Evolutionary conservation across 2,329 filamentous ascomycete genomes (phyloP), one percentile per base, ranked within the genome.

Genomic region (Verticillium longisporum): DNA sequence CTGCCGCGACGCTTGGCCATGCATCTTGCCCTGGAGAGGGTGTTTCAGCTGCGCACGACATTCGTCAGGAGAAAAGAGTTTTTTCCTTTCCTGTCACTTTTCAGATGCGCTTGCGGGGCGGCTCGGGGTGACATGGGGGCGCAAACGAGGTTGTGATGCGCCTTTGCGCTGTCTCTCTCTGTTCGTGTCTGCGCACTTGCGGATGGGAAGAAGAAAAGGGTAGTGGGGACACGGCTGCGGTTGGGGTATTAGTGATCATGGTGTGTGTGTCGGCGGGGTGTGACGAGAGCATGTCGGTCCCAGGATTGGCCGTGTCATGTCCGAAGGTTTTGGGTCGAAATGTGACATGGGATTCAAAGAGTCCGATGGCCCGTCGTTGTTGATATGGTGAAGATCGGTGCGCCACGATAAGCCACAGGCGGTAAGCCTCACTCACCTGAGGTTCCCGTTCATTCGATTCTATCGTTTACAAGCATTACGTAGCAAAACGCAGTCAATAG

Each of bases 91-190:
- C 41, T 50, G 41, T 50, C 41, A 50, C n/a, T 21, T 50, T 21
- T 50, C 41, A 21, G 1, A n/a, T 45, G 38, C 38, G n/a, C n/a
- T 4, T 2, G 78, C 13, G 75, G 86, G 82, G 85, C 69, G 79
- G 80, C 56, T 79, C 75, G n/a, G n/a, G n/a, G 41, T 26, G n/a
- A 50, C 9, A 2, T 3, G 5, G 1, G 1, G 32, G 55, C 26
- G 26, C 26, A 31, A 36, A 36, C 13, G 32, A 18, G 41, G 6
- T 21, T 50, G 41, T 4, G 4, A 26, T 50, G 9, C n/a, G 41
- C 9, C n/a, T 21, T 26, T 26, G 26, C 26, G 26, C 26, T 26
- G 26, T 26, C 26, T 2, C 26, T 26, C 26, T 26, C 26, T 26
- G 26, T 26, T 26, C 26, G 26, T 26, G 26, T 26, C 26, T 26